Base-by-base conservation (phyloP, 345 rosid genomes). In the Populus alba region DNA sequence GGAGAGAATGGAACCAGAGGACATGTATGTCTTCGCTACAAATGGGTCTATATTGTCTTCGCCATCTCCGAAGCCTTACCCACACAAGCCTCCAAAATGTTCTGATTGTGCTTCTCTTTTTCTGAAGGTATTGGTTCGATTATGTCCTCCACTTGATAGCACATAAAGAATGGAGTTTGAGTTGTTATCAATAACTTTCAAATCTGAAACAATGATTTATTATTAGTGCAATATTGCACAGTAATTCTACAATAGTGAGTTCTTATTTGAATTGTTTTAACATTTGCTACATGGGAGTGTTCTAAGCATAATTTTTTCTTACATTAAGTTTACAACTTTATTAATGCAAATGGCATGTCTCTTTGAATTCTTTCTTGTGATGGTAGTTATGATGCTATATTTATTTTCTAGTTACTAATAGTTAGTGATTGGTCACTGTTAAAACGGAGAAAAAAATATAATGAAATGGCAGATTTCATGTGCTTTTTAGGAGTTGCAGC, bases 1-100 rank as follows among this genome's bases (percentile, higher is more conserved):
- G 91, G 99, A 96, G 92, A 91, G 98, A 89, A 92, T 94, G 98
- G 90, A 88, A 74, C 90, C 97, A 1, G 97, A 94, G 43, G 98
- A 92, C 85, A 88, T 94, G 95, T 94, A 94, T 83, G 88, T 94
- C 76, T 80, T 94, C 78, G 87, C 93, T 33, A 82, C 90, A n/a
- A 87, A 86, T 79, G 97, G 99, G 68, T 76, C 88, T 63, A 77
- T 85, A 43, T 37, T 94, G 81, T 87, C 89, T 69, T 37, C 90
- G 1, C 99, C 99, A 0, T 92, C 91, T 77, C 96, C 97, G 2
- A 92, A 90, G 87, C 95, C 94, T 6, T 90, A 87, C 86, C 97
- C 97, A 16, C 85, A 92, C 81, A 96, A 96, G 89, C 90, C 88
- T 73, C 97, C 97, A 27, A 96, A 92, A 83, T 92, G 97, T 81